Conservation (phyloP, 2,329 filamentous ascomycete genomes). For the Xylariaceae sp. region DNA sequence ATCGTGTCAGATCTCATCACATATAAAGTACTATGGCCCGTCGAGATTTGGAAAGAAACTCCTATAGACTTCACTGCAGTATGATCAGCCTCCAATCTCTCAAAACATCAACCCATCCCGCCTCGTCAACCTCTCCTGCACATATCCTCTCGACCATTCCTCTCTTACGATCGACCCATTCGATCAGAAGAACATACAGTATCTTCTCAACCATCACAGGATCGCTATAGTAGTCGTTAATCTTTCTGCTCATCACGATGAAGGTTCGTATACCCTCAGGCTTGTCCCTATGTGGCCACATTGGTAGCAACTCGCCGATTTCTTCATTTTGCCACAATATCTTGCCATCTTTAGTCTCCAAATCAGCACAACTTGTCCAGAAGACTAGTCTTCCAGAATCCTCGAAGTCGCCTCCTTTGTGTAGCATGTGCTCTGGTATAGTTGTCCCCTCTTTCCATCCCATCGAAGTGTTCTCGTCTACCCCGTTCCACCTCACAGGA, state of each 20-base stretch:
- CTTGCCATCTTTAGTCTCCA: conserved; percentile 8
- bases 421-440: conserved; percentile 9
- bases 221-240: conserved; percentile 10
- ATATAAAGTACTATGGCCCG: too few relatives aligned
- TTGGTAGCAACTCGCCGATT: conserved; percentile 10
- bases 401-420: conserved; percentile 5
- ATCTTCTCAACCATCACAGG: conserved; percentile 12
- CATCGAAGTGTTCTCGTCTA: conserved; percentile 15
- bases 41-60: too few relatives aligned
- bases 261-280: conserved; percentile 13
- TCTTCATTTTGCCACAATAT: conserved; percentile 5
- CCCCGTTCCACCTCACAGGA: conserved; percentile 12
- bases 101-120: conserved; percentile 11
- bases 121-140: conserved; percentile 12
- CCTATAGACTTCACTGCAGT: conserved; percentile 1
- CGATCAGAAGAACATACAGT: conserved; percentile 13
- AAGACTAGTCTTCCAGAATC: conserved; percentile 18
- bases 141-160: conserved; percentile 13
- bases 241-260: conserved; percentile 16
- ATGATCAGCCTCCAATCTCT: conserved; percentile 18
- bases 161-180: conserved; percentile 13
- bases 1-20: too few relatives aligned
- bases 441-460: conserved; percentile 16
- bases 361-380: conserved; percentile 17
- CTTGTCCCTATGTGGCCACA: conserved; percentile 7